phyloP scores from a whole-genome alignment of 495 filamentous ascomycete species.

The Xanthoparmelia taractica region DNA sequence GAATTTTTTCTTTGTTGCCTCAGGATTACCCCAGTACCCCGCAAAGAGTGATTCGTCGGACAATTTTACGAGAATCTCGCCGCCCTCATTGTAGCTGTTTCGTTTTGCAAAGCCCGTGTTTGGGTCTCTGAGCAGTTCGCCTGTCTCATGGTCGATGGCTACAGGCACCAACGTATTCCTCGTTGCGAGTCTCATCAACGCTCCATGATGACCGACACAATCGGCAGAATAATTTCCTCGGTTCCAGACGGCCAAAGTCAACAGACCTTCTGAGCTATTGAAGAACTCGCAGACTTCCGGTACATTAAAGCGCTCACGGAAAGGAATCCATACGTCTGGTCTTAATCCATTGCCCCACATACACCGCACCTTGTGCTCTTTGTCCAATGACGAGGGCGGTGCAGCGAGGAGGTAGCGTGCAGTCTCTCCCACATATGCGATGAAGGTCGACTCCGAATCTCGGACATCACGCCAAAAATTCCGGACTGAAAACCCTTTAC shows the following conservation, averaged over 20 bases:
- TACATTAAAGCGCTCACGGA: conserved; percentile 57
- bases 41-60: conserved; percentile 53
- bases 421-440: conserved; percentile 80
- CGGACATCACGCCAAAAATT: conserved; percentile 70
- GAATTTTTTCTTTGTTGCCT: conserved; percentile 63
- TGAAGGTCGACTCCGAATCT: conserved; percentile 58
- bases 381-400: conserved; percentile 56
- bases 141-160: conserved; percentile 57
- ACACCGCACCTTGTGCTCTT: conserved; percentile 53
- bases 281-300: conserved; percentile 56
- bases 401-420: conserved; percentile 66
- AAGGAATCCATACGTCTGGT: conserved; percentile 67
- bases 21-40: conserved; percentile 61
- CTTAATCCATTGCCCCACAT: conserved; percentile 75
- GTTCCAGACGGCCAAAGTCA: conserved; percentile 51
- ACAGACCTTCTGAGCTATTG: conserved; percentile 57
- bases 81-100: conserved; percentile 56
- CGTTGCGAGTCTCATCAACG: conserved; percentile 43
- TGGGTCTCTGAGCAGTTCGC: conserved; percentile 53
- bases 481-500: conserved; percentile 59
- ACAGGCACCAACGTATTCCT: conserved; percentile 56
- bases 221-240: conserved; percentile 52
- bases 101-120: conserved; percentile 60
- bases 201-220: conserved; percentile 66
- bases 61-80: conserved; percentile 67